Conservation (phyloP, 2,329 filamentous ascomycete species). For the Exophiala mesophila region DNA sequence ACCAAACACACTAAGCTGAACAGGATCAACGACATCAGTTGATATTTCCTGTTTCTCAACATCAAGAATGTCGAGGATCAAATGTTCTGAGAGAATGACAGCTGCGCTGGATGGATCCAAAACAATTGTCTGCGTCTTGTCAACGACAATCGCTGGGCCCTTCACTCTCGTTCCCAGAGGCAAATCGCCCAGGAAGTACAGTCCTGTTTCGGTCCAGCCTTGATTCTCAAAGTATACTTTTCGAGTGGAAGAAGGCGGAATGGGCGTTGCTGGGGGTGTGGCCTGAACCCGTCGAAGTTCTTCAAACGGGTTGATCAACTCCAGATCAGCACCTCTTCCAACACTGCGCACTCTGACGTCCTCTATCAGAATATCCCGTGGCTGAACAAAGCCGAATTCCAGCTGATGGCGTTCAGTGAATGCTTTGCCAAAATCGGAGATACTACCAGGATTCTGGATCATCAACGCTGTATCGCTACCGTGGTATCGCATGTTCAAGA, state of each 20-base stretch:
- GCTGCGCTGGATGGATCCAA: slow-evolving; percentile 35
- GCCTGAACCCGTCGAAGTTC: too few species aligned
- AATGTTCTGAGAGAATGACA: slow-evolving; percentile 33
- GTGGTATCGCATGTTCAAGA: slow-evolving; percentile 46
- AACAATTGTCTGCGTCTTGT: slow-evolving; percentile 45
- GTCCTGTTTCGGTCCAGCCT: slow-evolving; percentile 31
- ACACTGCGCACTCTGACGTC: slow-evolving; percentile 78
- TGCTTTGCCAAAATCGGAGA: slow-evolving; percentile 73
- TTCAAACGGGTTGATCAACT: neutral
- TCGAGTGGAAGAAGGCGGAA: too few species aligned
- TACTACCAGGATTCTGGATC: slow-evolving; percentile 56
- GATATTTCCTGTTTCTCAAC: slow-evolving; percentile 53
- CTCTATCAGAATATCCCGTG: slow-evolving; percentile 80
- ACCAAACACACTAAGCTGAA: slow-evolving; percentile 71
- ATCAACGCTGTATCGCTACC: slow-evolving; percentile 47
- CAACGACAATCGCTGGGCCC: slow-evolving; percentile 27
- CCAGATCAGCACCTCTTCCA: slow-evolving; percentile 35
- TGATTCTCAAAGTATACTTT: slow-evolving; percentile 33
- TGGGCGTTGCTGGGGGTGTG: too few species aligned
- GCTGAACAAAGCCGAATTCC: slow-evolving; percentile 86
- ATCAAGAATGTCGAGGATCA: slow-evolving; percentile 55
- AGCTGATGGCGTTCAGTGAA: slow-evolving; percentile 83
- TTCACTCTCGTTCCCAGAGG: slow-evolving; percentile 31
- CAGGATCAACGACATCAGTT: slow-evolving; percentile 63
- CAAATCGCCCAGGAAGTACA: slow-evolving; percentile 33